Evolutionary conservation across 2,329 filamentous ascomycete species (phyloP), one percentile per base, ranked within the genome.

Genomic region (Nectriaceae sp.): DNA sequence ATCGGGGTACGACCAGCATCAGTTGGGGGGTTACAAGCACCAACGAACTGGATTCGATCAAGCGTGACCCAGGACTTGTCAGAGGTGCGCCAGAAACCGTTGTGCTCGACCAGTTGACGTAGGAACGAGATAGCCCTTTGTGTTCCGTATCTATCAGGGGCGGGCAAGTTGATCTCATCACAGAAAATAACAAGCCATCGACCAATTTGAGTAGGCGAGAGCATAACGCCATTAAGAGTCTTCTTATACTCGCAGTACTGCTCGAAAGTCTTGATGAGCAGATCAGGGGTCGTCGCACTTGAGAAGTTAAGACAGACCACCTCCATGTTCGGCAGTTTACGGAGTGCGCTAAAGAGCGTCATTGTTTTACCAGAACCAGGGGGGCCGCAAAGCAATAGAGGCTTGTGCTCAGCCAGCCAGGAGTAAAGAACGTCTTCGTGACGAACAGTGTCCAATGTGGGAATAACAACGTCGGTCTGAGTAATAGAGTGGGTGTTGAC

Each of bases 161-260:
- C 93, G 5, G 94, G 94, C 77, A 99, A 79, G 71, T 99, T 99
- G 75, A 99, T 99, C 70, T 99, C 94, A 67, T 99, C 94, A 63
- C 94, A 99, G 79, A 99, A 99, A 54, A 99, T 84, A 39, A 99
- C 93, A 31, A 99, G 80, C 94, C 94, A 99, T 59, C 93, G 87
- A 19, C 94, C 94, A 61, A 99, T 96, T 68, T 99, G 95, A 5
- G 88, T 96, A 0, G 94, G 94, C 20, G 93, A 96, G 56, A 99
- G 87, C 63, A 97, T 88, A 18, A 97, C 91, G 36, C 94, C 94
- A 65, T 94, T 97, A 40, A 97, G 76, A 0, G 94, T 97, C 81
- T 99, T 99, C 77, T 93, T 95, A 75, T 99, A 99, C 72, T 99
- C 94, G 72, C 94, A 99, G 71, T 99, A 97, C 68, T 99, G 95